Percentiles rank a stretch among this genome's conserved stretches.
Conservation (phyloP, 2,329 filamentous ascomycete genomes). For the Plectosphaerella sp. region DNA sequence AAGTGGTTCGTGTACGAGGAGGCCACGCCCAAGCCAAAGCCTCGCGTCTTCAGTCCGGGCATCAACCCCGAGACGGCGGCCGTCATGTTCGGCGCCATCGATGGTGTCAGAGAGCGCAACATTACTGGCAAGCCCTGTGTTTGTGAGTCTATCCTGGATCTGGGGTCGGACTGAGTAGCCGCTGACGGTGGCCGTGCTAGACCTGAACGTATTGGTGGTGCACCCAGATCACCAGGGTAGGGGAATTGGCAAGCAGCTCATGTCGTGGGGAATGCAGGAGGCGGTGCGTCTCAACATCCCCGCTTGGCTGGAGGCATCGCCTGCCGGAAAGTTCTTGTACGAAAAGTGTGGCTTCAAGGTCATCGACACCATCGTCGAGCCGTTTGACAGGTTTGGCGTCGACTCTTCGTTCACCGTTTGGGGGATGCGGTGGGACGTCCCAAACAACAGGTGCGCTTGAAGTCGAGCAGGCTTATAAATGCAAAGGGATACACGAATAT, state of each 20-base stretch:
- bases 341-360: slow-evolving; percentile 28
- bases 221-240: slow-evolving; percentile 29
- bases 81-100: slow-evolving; percentile 24
- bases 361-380: slow-evolving; percentile 12
- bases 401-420: slow-evolving; percentile 4
- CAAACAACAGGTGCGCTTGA: background rate
- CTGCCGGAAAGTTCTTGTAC: slow-evolving; percentile 25
- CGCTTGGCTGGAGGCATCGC: slow-evolving; percentile 29
- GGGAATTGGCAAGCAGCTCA: slow-evolving; percentile 26
- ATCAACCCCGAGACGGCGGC: slow-evolving; percentile 27
- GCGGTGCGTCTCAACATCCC: slow-evolving; percentile 29
- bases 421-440: slow-evolving; percentile 12
- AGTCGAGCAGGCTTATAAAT: too few species aligned
- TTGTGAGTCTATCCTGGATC: slow-evolving; percentile 22
- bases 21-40: slow-evolving; percentile 14
- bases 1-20: slow-evolving; percentile 29
- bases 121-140: slow-evolving; percentile 25
- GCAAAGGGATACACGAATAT: too few species aligned
- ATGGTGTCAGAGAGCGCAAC: slow-evolving; percentile 20
- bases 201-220: slow-evolving; percentile 32
- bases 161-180: background rate
- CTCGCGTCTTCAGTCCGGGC: slow-evolving; percentile 19
- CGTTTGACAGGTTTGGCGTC: slow-evolving; percentile 7
- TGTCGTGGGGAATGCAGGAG: slow-evolving; percentile 28
- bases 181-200: slow-evolving; percentile 16